Base-by-base conservation (phyloP, 352 stramenopile genomes). In the Phytophthora uliginosa region DNA sequence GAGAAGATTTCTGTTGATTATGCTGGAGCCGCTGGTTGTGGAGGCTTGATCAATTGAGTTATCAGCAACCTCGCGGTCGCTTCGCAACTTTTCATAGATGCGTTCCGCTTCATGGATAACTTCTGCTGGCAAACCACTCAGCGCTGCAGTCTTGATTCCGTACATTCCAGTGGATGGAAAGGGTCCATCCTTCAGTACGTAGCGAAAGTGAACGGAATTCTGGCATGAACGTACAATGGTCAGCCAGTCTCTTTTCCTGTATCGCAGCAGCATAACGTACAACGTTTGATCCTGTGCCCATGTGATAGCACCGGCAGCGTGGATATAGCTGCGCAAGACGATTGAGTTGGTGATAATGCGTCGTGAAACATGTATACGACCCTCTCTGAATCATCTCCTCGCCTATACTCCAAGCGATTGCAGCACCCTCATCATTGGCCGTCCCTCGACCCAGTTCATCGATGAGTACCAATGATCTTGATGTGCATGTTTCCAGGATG, bases 361-460 rank as follows among this genome's bases (percentile, higher is more conserved):
- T 98, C 24, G 93, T 91, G 66, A 98, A 98, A 67, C 95, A 94
- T 33, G 91, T 93, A 60, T 92, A 96, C 4, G 88, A 79, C 17
- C 74, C 72, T 28, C 80, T 71, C 17, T 81, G 67, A 54, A 98
- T 90, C 4, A 98, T 61, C 17, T 86, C 75, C 74, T 98, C 95
- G 15, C 78, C 87, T 22, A 98, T 83, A 40, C 90, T 95, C 89
- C 92, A 98, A 7, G 94, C 93, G 10, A 98, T 88, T 6, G 91
- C 86, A 66, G 90, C 81, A 2, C 95, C 95, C 78, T 98, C 95
- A 36, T 95, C 81, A 36, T 93, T 97, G 8, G 90, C 88, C 40
- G 95, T 98, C 55, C 94, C 94, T 51, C 95, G 77, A 2, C 95
- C 95, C 8, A 98, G 77, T 63, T 98, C 95, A 72, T 98, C 95